Evolutionary conservation across 805 yeast genomes (phyloP).

Genomic region (Candida quercuum): DNA sequence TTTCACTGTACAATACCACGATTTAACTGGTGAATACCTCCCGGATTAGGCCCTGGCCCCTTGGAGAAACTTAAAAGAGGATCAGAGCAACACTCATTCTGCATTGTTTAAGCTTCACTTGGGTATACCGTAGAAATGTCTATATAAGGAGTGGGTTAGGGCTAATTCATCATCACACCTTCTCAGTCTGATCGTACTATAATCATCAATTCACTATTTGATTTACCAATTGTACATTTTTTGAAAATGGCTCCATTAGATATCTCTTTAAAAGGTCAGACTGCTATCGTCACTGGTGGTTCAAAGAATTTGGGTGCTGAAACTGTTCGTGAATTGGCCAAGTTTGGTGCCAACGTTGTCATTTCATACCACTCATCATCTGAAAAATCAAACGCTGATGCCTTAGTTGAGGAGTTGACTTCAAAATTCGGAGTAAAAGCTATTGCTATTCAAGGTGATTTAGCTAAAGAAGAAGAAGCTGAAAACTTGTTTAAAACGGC

Average conservation of each 20-base stretch:
- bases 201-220: no score
- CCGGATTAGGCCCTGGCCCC: no score
- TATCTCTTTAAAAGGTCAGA: constrained; percentile 36
- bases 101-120: no score
- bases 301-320: constrained; percentile 54
- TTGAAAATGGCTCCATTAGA: constrained; percentile 16
- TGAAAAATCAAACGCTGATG: constrained; percentile 31
- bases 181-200: no score
- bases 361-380: constrained; percentile 48
- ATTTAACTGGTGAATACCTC: no score
- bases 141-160: not conserved
- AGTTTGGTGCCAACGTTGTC: constrained; percentile 45
- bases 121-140: no score
- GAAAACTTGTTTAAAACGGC: constrained; percentile 42
- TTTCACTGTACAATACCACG: no score
- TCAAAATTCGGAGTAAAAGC: constrained; percentile 34
- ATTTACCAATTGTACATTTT: no score
- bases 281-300: constrained; percentile 55
- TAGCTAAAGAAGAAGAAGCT: constrained; percentile 33
- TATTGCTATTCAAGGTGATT: constrained; percentile 18
- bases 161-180: not conserved
- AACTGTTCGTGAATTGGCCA: constrained; percentile 50
- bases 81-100: not conserved
- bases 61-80: no score
- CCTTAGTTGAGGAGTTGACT: constrained; percentile 32